Percentiles rank a stretch among this genome's conserved stretches.
Conservation (phyloP, 1,139 yeast species). For the Meyerozyma sp. region DNA sequence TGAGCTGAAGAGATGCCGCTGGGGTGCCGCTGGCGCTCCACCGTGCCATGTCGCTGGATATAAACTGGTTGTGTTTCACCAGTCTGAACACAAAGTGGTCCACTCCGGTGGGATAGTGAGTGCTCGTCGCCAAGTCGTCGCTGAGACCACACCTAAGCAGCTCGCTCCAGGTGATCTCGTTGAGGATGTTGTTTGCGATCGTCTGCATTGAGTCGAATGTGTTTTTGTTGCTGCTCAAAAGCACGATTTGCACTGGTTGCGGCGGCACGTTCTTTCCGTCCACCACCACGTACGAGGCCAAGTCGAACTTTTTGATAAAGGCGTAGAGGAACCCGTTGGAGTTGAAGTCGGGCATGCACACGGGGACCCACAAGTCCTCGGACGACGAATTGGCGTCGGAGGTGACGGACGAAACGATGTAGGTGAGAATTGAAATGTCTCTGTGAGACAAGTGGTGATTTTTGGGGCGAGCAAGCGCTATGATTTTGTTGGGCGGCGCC, state of each 20-base stretch:
- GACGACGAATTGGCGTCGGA: constrained; percentile 13
- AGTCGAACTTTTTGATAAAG: constrained; percentile 57
- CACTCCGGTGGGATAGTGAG: constrained; percentile 34
- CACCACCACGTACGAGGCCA: constrained; percentile 19
- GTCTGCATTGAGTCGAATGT: constrained; percentile 71
- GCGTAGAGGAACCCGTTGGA: constrained; percentile 82
- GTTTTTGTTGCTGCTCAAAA: constrained; percentile 79
- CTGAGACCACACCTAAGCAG: constrained; percentile 33
- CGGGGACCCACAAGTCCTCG: constrained; percentile 90
- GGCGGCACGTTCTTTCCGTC: constrained; percentile 13
- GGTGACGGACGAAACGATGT: constrained; percentile 23
- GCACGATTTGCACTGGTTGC: constrained; percentile 52
- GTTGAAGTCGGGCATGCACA: constrained; percentile 89
- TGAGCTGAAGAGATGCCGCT: not conserved
- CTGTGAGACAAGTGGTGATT: constrained; percentile 26
- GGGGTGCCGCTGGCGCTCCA: not conserved
- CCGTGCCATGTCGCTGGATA: not conserved
- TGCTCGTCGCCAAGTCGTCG: constrained; percentile 21
- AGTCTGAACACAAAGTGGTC: constrained; percentile 81
- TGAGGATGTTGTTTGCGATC: constrained; percentile 49
- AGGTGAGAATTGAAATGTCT: constrained; percentile 27
- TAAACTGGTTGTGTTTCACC: constrained; percentile 29
- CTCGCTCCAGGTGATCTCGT: constrained; percentile 32
- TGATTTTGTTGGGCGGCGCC: constrained; percentile 18
- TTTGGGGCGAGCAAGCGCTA: constrained; percentile 31